Conservation (phyloP, 176 grass and related monocot genomes). For the Triticum aestivum region IWGSC_CS_RefSeq_v2.1 NC_057807.1:342357728-342358227, state of each 20-base stretch:
- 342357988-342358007: constrained; percentile 12
- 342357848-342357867: constrained; percentile 46
- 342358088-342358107: not conserved
- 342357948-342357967: constrained; percentile 38
- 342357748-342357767: constrained; percentile 20
- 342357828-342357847: not conserved
- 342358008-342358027: constrained; percentile 1
- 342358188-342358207: constrained; percentile 26
- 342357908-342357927: not conserved
- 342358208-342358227: not conserved
- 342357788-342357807: constrained; percentile 36
- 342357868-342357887: constrained; percentile 54
- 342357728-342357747: constrained; percentile 36
- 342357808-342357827: constrained; percentile 24
- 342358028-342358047: not conserved
- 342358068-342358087: not conserved
- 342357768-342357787: constrained; percentile 26
- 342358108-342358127: constrained; percentile 1
- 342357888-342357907: not conserved
- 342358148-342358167: constrained; percentile 57
- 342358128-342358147: constrained; percentile 45
- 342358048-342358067: not conserved
- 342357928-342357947: constrained; percentile 30
- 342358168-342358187: constrained; percentile 52
- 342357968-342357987: constrained; percentile 44